Conservation (phyloP, 495 filamentous ascomycete species). For the Daldinia concentrica region DNA sequence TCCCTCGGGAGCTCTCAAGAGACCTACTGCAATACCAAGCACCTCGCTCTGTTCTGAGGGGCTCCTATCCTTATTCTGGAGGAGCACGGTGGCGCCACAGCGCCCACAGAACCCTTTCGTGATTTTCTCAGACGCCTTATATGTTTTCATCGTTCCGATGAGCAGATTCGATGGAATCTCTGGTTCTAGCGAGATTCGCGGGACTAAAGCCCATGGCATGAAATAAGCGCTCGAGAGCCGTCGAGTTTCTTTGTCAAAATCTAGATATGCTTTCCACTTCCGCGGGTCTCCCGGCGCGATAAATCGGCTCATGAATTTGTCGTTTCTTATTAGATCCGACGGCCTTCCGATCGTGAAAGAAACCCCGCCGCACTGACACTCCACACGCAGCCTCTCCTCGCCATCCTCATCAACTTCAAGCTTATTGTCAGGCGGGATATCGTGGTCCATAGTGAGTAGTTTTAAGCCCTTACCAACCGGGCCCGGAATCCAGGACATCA, state of each 20-base stretch:
- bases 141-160: conserved; percentile 62
- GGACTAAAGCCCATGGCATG: conserved; percentile 70
- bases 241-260: conserved; percentile 68
- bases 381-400: conserved; percentile 45
- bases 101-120: conserved; percentile 67
- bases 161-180: conserved; percentile 51
- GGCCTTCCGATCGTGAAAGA: conserved; percentile 55
- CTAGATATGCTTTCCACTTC: conserved; percentile 69
- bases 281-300: conserved; percentile 24
- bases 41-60: conserved; percentile 41
- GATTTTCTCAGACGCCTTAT: conserved; percentile 61
- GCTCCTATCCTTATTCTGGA: conserved; percentile 15
- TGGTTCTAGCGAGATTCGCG: conserved; percentile 59
- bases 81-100: conserved; percentile 72
- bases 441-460: conserved; percentile 28
- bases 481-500: conserved; percentile 55
- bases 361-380: conserved; percentile 58
- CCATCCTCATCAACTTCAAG: conserved; percentile 33
- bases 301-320: conserved; percentile 21
- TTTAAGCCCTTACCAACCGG: conserved; percentile 43
- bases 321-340: conserved; percentile 10
- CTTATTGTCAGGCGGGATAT: conserved; percentile 24
- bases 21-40: conserved; percentile 62
- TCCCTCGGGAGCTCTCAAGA: conserved; percentile 62
- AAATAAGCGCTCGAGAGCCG: conserved; percentile 67